Conservation (phyloP, 202 grass and related monocot species). For the Dendrocalamus latiflorus region DNA sequence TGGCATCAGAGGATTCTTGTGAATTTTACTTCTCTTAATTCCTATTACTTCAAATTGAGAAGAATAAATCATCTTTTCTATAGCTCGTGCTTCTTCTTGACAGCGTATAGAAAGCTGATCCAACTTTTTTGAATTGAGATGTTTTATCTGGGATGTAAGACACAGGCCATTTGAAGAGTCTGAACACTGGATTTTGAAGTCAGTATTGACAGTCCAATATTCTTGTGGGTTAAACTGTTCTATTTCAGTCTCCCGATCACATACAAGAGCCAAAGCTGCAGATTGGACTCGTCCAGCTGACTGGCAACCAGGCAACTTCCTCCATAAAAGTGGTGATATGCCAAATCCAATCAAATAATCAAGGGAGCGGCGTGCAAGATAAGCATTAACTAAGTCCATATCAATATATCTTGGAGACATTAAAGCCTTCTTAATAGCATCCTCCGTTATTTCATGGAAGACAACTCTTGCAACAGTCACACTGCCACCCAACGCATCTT, state of each 20-base stretch:
- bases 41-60: constrained; percentile 68
- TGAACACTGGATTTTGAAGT: constrained; percentile 40
- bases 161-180: constrained; percentile 35
- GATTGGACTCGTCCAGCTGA: constrained; percentile 96
- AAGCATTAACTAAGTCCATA: constrained; percentile 96
- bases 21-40: constrained; percentile 67
- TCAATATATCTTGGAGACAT: constrained; percentile 73
- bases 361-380: constrained; percentile 88
- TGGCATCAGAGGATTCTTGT: constrained; percentile 77
- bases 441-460: constrained; percentile 95
- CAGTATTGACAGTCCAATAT: constrained; percentile 71
- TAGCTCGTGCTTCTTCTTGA: constrained; percentile 49
- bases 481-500: constrained; percentile 54
- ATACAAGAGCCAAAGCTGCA: constrained; percentile 87
- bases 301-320: constrained; percentile 90
- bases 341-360: constrained; percentile 99
- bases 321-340: constrained; percentile 92
- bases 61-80: constrained; percentile 56
- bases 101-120: constrained; percentile 72
- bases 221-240: constrained; percentile 77
- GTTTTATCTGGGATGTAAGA: constrained; percentile 58
- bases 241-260: constrained; percentile 84
- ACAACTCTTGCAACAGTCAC: constrained; percentile 78
- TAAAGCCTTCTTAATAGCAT: constrained; percentile 76
- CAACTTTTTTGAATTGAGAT: constrained; percentile 72